Conservation (phyloP, 1,139 yeast species). For the Lodderomyces theae region DNA sequence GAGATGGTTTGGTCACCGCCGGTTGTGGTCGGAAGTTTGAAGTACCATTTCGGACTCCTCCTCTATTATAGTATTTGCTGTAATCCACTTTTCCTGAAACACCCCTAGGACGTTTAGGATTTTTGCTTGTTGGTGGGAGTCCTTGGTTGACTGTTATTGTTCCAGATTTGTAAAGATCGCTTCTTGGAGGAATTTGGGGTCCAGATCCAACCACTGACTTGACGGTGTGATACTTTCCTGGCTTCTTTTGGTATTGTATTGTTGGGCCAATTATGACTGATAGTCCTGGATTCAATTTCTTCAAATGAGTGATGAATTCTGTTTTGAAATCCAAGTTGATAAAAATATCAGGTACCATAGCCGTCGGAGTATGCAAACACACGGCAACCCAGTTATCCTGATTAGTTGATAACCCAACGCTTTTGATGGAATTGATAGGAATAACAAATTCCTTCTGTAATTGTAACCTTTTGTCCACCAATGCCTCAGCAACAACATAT, state of each 20-base stretch:
- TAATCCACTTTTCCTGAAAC: constrained; percentile 39
- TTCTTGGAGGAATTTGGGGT: constrained; percentile 51
- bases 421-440: constrained; percentile 58
- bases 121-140: constrained; percentile 64
- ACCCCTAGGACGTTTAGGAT: constrained; percentile 69
- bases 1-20: constrained; percentile 12
- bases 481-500: constrained; percentile 67
- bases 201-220: constrained; percentile 61
- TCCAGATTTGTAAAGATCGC: constrained; percentile 86
- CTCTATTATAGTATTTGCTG: constrained; percentile 42
- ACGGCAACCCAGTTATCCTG: constrained; percentile 96
- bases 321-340: constrained; percentile 84
- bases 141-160: constrained; percentile 82
- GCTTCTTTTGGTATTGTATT: constrained; percentile 83
- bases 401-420: constrained; percentile 65
- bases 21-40: constrained; percentile 9
- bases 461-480: constrained; percentile 70
- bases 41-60: constrained; percentile 20
- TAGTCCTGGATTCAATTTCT: constrained; percentile 57
- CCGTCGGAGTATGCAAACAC: constrained; percentile 50
- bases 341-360: constrained; percentile 71
- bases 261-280: constrained; percentile 68
- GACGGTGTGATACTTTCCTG: constrained; percentile 76
- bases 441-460: constrained; percentile 65
- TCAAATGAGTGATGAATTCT: constrained; percentile 77